Evolutionary conservation across 257 asterid genomes (phyloP).

Genomic region (Solanum boliviense): DNA sequence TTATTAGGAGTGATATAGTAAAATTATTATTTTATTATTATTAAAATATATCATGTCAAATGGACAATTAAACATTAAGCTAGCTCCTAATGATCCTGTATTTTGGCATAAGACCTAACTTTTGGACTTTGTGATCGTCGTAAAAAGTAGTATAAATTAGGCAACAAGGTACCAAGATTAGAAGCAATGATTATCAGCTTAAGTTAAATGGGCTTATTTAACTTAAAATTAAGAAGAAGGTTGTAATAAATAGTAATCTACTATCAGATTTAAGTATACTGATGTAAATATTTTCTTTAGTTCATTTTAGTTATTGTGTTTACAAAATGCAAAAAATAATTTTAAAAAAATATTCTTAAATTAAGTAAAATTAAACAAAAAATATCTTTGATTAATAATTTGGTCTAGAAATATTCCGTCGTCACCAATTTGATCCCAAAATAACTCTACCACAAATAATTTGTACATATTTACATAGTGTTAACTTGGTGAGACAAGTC

Average conservation of each 20-base stretch:
- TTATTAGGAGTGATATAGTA: no score
- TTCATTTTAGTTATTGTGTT: not conserved
- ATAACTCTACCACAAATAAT: not conserved
- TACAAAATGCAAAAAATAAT: not conserved
- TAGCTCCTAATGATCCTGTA: not conserved
- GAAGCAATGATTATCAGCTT: not conserved
- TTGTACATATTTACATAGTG: not conserved
- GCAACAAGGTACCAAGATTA: not conserved
- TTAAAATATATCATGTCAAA: no score
- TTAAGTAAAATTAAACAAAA: no score
- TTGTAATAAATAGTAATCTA: not conserved
- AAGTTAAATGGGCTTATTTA: not conserved
- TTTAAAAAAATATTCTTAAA: no score
- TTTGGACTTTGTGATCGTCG: not conserved
- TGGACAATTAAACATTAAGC: no score
- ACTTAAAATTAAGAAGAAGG: no score
- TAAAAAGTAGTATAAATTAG: not conserved
- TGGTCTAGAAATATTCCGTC: no score
- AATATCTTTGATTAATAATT: not conserved
- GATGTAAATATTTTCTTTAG: not conserved
- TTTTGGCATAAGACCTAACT: not conserved
- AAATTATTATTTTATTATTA: no score
- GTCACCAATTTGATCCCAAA: not conserved
- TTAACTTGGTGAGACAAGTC: not conserved
- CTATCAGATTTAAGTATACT: not conserved